Percentiles rank a stretch among this genome's conserved stretches.
phyloP scores from a whole-genome alignment of 345 rosid species.

The Zanthoxylum bungeanum region DNA sequence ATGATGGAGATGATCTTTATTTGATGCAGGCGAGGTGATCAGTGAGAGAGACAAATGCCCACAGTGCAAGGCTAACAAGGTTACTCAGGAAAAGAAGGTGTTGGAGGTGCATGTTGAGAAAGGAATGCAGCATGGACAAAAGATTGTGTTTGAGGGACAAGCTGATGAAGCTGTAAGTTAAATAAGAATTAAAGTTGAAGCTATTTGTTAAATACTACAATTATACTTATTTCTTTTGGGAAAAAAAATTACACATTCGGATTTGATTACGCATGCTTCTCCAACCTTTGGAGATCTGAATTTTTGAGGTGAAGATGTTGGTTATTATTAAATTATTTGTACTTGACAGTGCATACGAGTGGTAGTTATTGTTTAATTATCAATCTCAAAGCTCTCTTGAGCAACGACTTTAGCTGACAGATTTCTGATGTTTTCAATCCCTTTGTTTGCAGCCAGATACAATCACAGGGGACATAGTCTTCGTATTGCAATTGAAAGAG shows the following conservation, averaged over 20 bases:
- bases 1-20: not conserved
- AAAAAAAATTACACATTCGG: not conserved
- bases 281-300: not conserved
- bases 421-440: not conserved
- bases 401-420: not conserved
- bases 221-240: not conserved
- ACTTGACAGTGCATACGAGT: not conserved
- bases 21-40: constrained; percentile 46
- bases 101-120: constrained; percentile 55
- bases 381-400: not conserved
- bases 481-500: constrained; percentile 47
- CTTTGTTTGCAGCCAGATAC: constrained; percentile 39
- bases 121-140: constrained; percentile 58
- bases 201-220: not conserved
- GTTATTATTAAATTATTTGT: not conserved
- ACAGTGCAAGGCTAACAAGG: constrained; percentile 48
- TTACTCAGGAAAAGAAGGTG: constrained; percentile 52
- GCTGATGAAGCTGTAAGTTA: constrained; percentile 65
- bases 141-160: constrained; percentile 47
- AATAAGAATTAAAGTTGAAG: not conserved
- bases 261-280: not conserved
- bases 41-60: constrained; percentile 53
- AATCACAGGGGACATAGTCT: constrained; percentile 45
- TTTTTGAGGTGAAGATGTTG: not conserved
- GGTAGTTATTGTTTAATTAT: not conserved